phyloP scores from a whole-genome alignment of 768 basidiomycete genomes.

The Auricularia heimuer region DNA sequence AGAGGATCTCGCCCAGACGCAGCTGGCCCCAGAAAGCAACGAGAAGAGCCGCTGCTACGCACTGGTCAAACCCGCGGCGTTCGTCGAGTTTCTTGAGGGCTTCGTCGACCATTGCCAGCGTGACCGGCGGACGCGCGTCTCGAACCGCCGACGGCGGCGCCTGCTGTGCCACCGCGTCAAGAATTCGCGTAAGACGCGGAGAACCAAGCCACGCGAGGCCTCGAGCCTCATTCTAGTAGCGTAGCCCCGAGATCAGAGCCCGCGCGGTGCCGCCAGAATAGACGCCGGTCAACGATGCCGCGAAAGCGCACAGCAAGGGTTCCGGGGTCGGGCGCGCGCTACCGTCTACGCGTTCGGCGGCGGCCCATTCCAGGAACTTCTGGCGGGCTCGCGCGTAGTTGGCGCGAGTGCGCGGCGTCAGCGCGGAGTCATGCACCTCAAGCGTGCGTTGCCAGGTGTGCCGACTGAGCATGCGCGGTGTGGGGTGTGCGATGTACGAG shows the following conservation, averaged over 20 bases:
- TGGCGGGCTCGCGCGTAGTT: too few species aligned
- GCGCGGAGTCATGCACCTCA: too few species aligned
- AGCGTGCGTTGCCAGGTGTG: too few species aligned
- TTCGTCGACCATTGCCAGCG: conserved; percentile 21
- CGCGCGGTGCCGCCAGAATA: too few species aligned
- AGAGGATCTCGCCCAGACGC: conserved; percentile 26
- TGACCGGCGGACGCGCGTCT: conserved; percentile 21
- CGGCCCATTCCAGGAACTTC: too few species aligned
- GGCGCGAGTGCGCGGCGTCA: too few species aligned
- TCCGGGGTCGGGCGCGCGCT: too few species aligned
- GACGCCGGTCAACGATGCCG: too few species aligned
- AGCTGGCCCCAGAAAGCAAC: conserved; percentile 32
- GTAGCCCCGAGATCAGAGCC: too few species aligned
- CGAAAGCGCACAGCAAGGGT: too few species aligned
- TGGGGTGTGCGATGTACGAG: neutral
- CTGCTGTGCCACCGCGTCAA: neutral
- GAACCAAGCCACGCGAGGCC: neutral
- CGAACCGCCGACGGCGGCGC: neutral
- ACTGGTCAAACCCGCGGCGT: conserved; percentile 28
- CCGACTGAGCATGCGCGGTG: neutral
- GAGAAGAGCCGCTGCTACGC: conserved; percentile 24
- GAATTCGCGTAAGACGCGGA: neutral
- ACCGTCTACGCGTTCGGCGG: too few species aligned
- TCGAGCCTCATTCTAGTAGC: neutral
- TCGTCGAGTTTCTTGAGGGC: conserved; percentile 18